Evolutionary conservation across 257 asterid species (phyloP).

Genomic region (Perilla frutescens): DNA sequence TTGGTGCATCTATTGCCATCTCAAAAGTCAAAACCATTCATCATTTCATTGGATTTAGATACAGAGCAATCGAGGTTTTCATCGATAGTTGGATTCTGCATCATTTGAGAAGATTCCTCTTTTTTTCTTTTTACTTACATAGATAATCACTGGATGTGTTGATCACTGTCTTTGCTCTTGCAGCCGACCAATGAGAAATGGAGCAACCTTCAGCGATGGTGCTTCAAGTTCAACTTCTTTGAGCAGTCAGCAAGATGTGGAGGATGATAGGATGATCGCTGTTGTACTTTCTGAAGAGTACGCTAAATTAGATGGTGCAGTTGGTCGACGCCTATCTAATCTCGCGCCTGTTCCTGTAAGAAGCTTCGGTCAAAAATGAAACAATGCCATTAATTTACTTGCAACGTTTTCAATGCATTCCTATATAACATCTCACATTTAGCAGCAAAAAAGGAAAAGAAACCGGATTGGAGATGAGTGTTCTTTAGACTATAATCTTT

Average conservation of each 20-base stretch:
- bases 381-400: slow-evolving; percentile 8
- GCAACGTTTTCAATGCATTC: not conserved
- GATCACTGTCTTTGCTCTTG: slow-evolving; percentile 19
- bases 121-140: not conserved
- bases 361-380: not conserved
- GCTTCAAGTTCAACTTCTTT: slow-evolving; percentile 53
- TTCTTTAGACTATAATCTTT: not conserved
- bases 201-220: slow-evolving; percentile 36
- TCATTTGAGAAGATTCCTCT: not conserved
- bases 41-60: not conserved
- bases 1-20: not conserved
- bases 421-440: not conserved
- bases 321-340: slow-evolving; percentile 60
- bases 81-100: too few species aligned
- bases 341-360: slow-evolving; percentile 69
- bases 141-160: not conserved
- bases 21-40: not conserved
- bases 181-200: slow-evolving; percentile 51
- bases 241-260: slow-evolving; percentile 56
- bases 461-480: too few species aligned
- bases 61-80: slow-evolving; percentile 20
- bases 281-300: slow-evolving; percentile 63
- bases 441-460: not conserved
- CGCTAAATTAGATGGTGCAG: slow-evolving; percentile 61
- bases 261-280: slow-evolving; percentile 68